Evolutionary conservation across 1,284 basidiomycete genomes (phyloP).

Genomic region (Mycosarcoma mackinlayi): DNA sequence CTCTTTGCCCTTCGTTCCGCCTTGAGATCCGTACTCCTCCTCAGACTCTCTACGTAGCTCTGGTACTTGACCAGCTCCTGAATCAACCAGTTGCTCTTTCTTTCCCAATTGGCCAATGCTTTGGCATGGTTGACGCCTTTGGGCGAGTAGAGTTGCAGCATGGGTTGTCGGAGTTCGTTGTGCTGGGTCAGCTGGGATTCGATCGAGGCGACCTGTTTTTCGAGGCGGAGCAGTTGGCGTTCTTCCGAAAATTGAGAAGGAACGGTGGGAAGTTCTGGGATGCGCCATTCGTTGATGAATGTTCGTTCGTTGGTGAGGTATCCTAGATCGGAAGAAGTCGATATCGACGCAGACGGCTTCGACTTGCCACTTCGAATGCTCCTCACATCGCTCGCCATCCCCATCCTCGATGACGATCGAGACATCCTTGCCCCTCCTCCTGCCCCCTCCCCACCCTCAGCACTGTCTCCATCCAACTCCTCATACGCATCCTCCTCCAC

Average conservation of each 20-base stretch:
- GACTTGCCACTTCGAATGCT: slow-evolving; percentile 44
- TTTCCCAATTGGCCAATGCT: slow-evolving; percentile 89
- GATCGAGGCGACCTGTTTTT: slow-evolving; percentile 70
- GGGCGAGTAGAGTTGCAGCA: slow-evolving; percentile 81
- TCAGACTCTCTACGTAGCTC: slow-evolving; percentile 88
- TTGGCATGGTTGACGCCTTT: slow-evolving; percentile 80
- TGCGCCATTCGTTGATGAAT: slow-evolving; percentile 93
- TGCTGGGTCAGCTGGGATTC: slow-evolving; percentile 84
- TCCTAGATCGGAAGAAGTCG: slow-evolving; percentile 9
- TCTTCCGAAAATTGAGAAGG: slow-evolving; percentile 90
- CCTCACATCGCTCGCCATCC: neutral
- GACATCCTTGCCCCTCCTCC: too few species aligned
- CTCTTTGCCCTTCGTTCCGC: slow-evolving; percentile 41
- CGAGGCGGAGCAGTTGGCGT: slow-evolving; percentile 72
- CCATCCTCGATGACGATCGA: neutral
- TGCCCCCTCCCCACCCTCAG: too few species aligned
- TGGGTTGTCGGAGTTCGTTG: slow-evolving; percentile 83
- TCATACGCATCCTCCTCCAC: slow-evolving; percentile 69
- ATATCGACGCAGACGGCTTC: slow-evolving; percentile 4
- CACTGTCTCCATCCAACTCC: slow-evolving; percentile 70
- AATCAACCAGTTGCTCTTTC: slow-evolving; percentile 85
- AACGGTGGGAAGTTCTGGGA: slow-evolving; percentile 83
- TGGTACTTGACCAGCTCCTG: slow-evolving; percentile 95
- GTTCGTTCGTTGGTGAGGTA: slow-evolving; percentile 73
- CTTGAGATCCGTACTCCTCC: slow-evolving; percentile 29